Evolutionary conservation across 352 stramenopile genomes (phyloP).

Genomic region (Phytophthora citricola): DNA sequence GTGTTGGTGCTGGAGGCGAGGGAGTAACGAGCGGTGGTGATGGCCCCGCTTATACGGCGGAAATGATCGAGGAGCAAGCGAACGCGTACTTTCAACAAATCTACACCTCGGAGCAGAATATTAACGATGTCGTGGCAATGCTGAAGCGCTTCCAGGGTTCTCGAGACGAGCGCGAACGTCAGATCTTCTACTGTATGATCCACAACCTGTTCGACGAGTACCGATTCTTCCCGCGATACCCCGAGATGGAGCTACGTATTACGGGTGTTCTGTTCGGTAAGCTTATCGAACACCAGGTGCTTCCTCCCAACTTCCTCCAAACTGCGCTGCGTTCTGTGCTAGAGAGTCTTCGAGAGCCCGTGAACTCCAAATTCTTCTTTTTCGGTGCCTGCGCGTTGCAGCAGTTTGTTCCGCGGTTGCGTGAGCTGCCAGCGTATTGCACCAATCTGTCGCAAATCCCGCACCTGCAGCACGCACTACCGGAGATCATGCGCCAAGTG

Average conservation of each 20-base stretch:
- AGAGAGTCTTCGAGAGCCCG: conserved; percentile 95
- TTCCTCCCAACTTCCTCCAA: conserved; percentile 97
- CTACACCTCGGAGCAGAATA: conserved; percentile 98
- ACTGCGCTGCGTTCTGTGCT: conserved; percentile 98
- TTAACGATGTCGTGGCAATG: conserved; percentile 98
- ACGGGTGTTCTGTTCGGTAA: conserved; percentile 98
- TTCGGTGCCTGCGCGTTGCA: conserved; percentile 99
- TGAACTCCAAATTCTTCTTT: conserved; percentile 98
- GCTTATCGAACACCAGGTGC: conserved; percentile 98
- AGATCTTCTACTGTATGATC: conserved; percentile 99
- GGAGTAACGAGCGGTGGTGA: conserved; percentile 29
- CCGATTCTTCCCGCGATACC: conserved; percentile 99
- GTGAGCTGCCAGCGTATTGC: conserved; percentile 98
- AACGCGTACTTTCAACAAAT: conserved; percentile 99
- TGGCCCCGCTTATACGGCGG: conserved; percentile 71
- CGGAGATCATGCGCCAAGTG: conserved; percentile 91
- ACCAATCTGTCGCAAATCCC: conserved; percentile 98
- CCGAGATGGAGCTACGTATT: conserved; percentile 98
- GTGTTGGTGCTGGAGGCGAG: conserved; percentile 25
- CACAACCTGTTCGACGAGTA: conserved; percentile 99
- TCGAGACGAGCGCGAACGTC: conserved; percentile 95
- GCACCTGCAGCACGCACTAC: conserved; percentile 95
- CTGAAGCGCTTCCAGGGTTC: conserved; percentile 98
- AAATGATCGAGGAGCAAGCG: conserved; percentile 98
- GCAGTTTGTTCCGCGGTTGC: conserved; percentile 97